Evolutionary conservation across 129 eudicot species (phyloP).

Genomic region (Mikania micrantha): DNA sequence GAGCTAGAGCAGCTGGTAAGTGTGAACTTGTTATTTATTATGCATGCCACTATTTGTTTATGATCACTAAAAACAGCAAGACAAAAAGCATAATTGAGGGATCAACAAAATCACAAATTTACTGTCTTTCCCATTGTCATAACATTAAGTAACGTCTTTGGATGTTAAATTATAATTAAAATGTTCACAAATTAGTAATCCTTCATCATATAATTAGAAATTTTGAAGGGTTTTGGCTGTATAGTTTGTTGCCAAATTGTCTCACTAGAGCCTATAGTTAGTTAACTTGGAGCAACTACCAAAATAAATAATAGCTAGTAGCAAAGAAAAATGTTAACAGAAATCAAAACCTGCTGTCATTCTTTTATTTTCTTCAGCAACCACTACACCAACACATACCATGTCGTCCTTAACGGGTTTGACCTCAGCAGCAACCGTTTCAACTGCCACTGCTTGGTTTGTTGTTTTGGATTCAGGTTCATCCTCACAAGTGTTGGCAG

Average conservation of each 20-base stretch:
- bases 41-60: too few relatives aligned
- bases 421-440: background rate
- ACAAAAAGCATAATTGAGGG: background rate
- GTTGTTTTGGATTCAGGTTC: background rate
- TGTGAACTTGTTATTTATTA: too few relatives aligned
- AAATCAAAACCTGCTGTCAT: background rate
- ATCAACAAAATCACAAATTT: background rate
- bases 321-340: background rate
- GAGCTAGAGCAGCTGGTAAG: too few relatives aligned
- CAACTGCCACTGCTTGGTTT: background rate
- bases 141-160: background rate
- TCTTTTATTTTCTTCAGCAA: background rate
- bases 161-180: background rate
- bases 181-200: background rate
- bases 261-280: background rate
- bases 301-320: background rate
- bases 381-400: background rate
- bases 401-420: background rate
- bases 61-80: too few relatives aligned
- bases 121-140: background rate
- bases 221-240: constrained; percentile 14
- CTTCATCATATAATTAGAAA: constrained; percentile 6
- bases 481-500: background rate
- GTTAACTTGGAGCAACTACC: background rate
- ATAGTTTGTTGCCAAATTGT: background rate